phyloP scores from a whole-genome alignment of 768 basidiomycete genomes.

The Gloeophyllum trabeum region DNA sequence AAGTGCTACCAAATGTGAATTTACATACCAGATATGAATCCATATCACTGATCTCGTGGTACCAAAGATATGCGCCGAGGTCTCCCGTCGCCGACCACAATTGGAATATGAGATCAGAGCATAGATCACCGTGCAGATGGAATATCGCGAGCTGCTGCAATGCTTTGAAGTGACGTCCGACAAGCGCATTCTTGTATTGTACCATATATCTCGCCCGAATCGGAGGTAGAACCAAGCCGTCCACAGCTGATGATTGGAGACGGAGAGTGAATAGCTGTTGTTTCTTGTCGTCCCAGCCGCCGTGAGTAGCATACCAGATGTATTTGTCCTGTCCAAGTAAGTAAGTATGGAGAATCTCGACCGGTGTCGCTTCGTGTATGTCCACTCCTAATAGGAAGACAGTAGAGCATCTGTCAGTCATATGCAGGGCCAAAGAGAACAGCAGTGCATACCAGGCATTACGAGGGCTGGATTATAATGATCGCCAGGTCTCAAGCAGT shows the following conservation, averaged over 20 bases:
- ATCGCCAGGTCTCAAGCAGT: neutral
- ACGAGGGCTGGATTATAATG: neutral
- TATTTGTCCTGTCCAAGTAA: conserved; percentile 19
- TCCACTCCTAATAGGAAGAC: too few relatives aligned
- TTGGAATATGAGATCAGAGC: conserved; percentile 9
- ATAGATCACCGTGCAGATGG: conserved; percentile 12
- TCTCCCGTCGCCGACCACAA: conserved; percentile 21
- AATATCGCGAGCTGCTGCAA: conserved; percentile 10
- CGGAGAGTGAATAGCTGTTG: conserved; percentile 13
- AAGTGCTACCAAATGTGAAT: neutral
- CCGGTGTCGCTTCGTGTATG: too few relatives aligned
- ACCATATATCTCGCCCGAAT: conserved; percentile 19
- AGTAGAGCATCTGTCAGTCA: too few relatives aligned
- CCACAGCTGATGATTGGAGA: conserved; percentile 14
- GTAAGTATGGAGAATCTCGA: conserved; percentile 12
- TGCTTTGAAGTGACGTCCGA: conserved; percentile 16
- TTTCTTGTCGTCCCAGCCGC: conserved; percentile 13
- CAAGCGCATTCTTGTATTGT: conserved; percentile 15
- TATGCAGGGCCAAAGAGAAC: too few relatives aligned
- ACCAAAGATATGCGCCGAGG: conserved; percentile 19
- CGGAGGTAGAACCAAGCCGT: conserved; percentile 17
- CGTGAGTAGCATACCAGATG: conserved; percentile 17
- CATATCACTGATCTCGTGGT: conserved; percentile 16
- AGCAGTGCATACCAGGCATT: too few relatives aligned
- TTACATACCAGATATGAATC: conserved; percentile 15